Conservation (phyloP, 805 yeast species). For the Saccharomycopsis amapae region DNA sequence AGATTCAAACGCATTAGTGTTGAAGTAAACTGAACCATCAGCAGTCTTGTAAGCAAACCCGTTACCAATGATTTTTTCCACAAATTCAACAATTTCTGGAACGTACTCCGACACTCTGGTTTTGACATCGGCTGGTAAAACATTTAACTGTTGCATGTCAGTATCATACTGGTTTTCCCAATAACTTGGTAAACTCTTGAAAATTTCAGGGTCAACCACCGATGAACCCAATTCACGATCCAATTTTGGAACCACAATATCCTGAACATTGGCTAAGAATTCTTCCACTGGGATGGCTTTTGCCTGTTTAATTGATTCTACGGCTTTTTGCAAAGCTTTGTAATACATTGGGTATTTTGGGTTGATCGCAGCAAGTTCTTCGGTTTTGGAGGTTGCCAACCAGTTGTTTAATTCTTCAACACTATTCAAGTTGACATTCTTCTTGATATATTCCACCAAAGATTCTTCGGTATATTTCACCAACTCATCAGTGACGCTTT, state of each 20-base stretch:
- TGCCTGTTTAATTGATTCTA: slow-evolving; percentile 35
- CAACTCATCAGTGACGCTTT: slow-evolving; percentile 24
- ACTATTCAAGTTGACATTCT: slow-evolving; percentile 44
- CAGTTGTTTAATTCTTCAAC: slow-evolving; percentile 42
- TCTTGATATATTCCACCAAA: slow-evolving; percentile 25
- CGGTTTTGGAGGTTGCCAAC: slow-evolving; percentile 43
- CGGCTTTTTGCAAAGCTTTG: slow-evolving; percentile 52
- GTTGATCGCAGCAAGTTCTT: slow-evolving; percentile 42
- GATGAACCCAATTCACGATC: slow-evolving; percentile 68
- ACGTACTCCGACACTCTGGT: slow-evolving; percentile 94
- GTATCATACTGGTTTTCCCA: slow-evolving; percentile 84
- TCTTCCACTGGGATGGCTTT: slow-evolving; percentile 27
- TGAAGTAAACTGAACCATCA: slow-evolving; percentile 96
- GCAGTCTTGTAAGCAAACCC: slow-evolving; percentile 79
- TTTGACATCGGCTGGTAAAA: slow-evolving; percentile 73
- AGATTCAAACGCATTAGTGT: slow-evolving; percentile 73
- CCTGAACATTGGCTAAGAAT: slow-evolving; percentile 53
- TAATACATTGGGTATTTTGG: slow-evolving; percentile 89
- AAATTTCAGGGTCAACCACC: slow-evolving; percentile 79
- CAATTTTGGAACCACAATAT: slow-evolving; percentile 63
- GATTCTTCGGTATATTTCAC: slow-evolving; percentile 7
- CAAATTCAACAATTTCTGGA: slow-evolving; percentile 83
- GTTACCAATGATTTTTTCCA: slow-evolving; percentile 61
- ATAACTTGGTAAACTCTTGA: slow-evolving; percentile 71
- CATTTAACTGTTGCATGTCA: slow-evolving; percentile 83